Percentiles rank a stretch among this genome's conserved stretches.
These are phyloP conservation scores for Xylaria cubensis DNA, from an alignment of 495 filamentous ascomycete species.

Conservation along the genomic window DNA sequence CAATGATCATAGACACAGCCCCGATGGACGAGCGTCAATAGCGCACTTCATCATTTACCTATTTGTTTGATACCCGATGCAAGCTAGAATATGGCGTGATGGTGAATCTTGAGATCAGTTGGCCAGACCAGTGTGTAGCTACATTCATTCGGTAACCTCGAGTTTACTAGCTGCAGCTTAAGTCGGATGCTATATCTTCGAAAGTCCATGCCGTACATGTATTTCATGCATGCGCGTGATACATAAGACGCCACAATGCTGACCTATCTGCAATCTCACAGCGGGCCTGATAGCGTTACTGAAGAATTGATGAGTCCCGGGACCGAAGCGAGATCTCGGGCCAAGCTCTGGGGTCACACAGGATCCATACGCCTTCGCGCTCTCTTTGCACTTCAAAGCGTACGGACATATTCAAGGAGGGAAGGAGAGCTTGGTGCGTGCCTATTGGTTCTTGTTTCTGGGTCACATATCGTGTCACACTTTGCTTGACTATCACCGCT, in stretches of 20 bases:
- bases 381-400: neutral
- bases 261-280: slow-evolving; percentile 8
- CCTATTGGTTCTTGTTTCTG: neutral
- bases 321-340: slow-evolving; percentile 25
- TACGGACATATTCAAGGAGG: slow-evolving; percentile 16
- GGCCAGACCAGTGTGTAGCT: neutral
- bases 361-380: neutral
- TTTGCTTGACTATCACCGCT: neutral
- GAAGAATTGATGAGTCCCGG: neutral
- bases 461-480: neutral
- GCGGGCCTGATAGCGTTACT: neutral
- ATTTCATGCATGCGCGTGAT: slow-evolving; percentile 7
- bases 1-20: neutral
- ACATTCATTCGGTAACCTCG: neutral
- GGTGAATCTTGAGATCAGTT: neutral
- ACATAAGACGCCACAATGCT: slow-evolving; percentile 10
- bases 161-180: neutral
- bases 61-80: neutral
- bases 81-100: slow-evolving; percentile 9
- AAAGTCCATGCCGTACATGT: slow-evolving; percentile 3
- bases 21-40: neutral
- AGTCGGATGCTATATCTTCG: neutral
- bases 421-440: slow-evolving; percentile 18
- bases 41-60: neutral
- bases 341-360: slow-evolving; percentile 4